Evolutionary conservation across 208 protist species (phyloP).

Genomic region (Acanthamoeba healyi): DNA sequence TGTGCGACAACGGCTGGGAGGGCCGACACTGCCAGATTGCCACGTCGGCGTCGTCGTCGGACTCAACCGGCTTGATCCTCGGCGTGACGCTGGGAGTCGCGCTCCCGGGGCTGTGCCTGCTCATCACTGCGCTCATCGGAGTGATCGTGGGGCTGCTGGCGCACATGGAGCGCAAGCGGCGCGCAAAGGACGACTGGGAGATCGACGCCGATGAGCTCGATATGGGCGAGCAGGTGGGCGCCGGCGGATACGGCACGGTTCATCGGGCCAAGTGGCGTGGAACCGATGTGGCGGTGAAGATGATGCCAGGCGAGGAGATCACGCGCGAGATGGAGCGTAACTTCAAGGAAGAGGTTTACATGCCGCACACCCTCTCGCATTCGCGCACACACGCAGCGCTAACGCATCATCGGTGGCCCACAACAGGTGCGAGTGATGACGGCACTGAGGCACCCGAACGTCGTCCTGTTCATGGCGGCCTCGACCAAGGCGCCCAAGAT

Average conservation of each 20-base stretch:
- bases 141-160: neutral
- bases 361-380: neutral
- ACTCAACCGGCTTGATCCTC: neutral
- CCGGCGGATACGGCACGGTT: conserved; percentile 82
- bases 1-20: neutral
- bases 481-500: conserved; percentile 6
- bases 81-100: neutral
- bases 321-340: conserved; percentile 19
- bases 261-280: conserved; percentile 81
- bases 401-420: neutral
- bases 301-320: conserved; percentile 17
- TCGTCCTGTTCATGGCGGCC: conserved; percentile 64
- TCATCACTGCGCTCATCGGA: neutral
- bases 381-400: no score
- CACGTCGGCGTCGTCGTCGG: neutral
- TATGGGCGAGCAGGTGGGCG: conserved; percentile 82
- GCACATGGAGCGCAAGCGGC: conserved; percentile 52
- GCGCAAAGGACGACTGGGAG: conserved; percentile 72
- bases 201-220: conserved; percentile 83
- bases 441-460: conserved; percentile 30
- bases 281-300: conserved; percentile 84
- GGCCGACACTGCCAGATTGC: conserved; percentile 28
- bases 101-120: neutral
- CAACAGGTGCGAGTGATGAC: conserved; percentile 54
- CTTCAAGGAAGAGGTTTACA: conserved; percentile 49